Conservation (phyloP, 2,329 filamentous ascomycete species). For the Talaromyces sp. region DNA sequence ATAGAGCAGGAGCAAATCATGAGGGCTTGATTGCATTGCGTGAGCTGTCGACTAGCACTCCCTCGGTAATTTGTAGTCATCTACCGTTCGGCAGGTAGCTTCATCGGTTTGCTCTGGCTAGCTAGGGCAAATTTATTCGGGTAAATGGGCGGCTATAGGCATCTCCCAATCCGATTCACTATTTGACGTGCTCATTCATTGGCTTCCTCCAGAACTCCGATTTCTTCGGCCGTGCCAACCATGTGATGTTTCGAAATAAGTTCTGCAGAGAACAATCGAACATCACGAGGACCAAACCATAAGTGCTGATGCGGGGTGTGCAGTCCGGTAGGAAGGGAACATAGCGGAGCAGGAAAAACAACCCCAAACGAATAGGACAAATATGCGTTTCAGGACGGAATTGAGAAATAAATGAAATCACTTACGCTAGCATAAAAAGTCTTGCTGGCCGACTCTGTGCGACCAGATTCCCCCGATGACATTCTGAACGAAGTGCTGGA, state of each 20-base stretch:
- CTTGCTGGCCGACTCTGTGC: constrained; percentile 30
- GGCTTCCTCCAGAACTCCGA: not conserved
- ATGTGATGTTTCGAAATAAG: not conserved
- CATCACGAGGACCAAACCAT: not conserved
- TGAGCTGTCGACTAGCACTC: not conserved
- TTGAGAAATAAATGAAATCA: constrained; percentile 13
- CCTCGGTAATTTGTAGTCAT: not conserved
- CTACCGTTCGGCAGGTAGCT: not conserved
- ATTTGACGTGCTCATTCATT: not conserved
- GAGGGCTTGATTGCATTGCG: not conserved
- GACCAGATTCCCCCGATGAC: constrained; percentile 26
- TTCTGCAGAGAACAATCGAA: not conserved
- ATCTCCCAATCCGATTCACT: not conserved
- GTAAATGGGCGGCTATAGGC: not conserved
- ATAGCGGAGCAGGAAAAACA: not conserved
- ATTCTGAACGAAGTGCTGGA: constrained; percentile 17
- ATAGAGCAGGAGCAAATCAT: not conserved
- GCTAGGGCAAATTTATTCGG: not conserved
- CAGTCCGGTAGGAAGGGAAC: not conserved
- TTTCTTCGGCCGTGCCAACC: not conserved
- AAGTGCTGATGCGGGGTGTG: not conserved
- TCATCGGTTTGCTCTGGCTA: not conserved
- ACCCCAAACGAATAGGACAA: not conserved
- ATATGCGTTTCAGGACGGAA: not conserved
- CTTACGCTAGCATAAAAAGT: constrained; percentile 35